These are phyloP conservation scores for Tulasnella calospora DNA, from an alignment of 768 basidiomycete species.

Conservation along the genomic window DNA sequence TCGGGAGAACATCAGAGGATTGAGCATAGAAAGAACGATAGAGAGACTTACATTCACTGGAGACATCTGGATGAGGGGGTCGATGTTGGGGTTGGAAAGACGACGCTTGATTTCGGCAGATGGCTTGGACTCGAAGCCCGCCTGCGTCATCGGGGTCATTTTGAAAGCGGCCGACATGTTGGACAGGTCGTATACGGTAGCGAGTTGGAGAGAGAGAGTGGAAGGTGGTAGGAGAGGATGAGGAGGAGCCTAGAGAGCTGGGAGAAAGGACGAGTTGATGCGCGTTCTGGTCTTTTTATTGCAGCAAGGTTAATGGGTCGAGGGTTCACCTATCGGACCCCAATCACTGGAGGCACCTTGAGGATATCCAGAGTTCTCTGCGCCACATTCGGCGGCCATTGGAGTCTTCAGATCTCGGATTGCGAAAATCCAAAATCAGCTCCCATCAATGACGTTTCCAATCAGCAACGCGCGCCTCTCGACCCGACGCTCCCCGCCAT, in stretches of 20 bases:
- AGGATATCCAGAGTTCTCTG: not conserved
- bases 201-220: not conserved
- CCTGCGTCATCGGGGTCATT: slow-evolving; percentile 25
- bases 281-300: slow-evolving; percentile 6
- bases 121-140: slow-evolving; percentile 28
- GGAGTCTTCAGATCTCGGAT: not conserved
- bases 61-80: slow-evolving; percentile 11
- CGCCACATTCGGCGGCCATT: not conserved
- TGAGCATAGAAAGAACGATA: not conserved
- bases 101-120: slow-evolving; percentile 29
- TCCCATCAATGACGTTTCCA: not conserved
- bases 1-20: not conserved
- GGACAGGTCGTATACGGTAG: not conserved
- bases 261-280: not conserved
- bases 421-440: not conserved
- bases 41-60: not conserved
- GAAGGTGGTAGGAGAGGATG: not conserved
- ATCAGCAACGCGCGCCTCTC: not conserved
- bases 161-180: slow-evolving; percentile 9
- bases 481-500: not conserved
- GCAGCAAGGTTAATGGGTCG: slow-evolving; percentile 8
- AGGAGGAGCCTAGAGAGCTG: slow-evolving; percentile 10
- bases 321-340: slow-evolving; percentile 17
- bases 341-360: slow-evolving; percentile 4
- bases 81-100: slow-evolving; percentile 27